Base-by-base conservation (phyloP, 805 yeast genomes). In the Candida tallmaniae region DNA sequence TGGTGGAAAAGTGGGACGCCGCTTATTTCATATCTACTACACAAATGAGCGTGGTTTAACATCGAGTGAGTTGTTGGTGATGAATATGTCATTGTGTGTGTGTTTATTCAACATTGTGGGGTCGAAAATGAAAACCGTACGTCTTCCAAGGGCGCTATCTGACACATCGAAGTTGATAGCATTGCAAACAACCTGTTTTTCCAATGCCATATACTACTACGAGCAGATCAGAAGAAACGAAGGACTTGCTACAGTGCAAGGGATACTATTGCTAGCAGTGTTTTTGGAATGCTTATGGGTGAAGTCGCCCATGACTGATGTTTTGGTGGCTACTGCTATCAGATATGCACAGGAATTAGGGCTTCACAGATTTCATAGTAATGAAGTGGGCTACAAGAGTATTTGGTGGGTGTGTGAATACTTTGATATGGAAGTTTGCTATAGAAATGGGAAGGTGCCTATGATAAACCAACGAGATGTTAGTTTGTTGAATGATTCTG, bases 201-300 rank as follows among this genome's bases (percentile, higher is more conserved):
- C 49, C 34, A 51, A 45, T 38, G 54, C 78, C 0, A 50, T 78
- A 15, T 73, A 55, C 46, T 80, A 74, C 47, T 80, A 70, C 43
- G 76, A 74, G 43, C 62, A 73, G 39, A 50, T 76, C 5, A 53
- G 70, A 4, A 47, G 68, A 22, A 69, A 74, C 42, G 80, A 74
- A 40, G 81, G 80, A 8, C 33, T 73, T 0, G 56, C 56, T 25
- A 68, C 78, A 3, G 53, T 78, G 10, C 76, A 68, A 46, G 83
- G 74, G 0, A 55, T 78, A 7, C 42, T 81, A 17, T 45, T 79
- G 16, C 50, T 80, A 29, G 52, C 69, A 1, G 40, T 57, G 3
- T 73, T 61, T 40, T 53, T 68, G 23, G 68, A 54, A 38, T 47
- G 47, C 11, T 49, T 45, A 26, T 42, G 58, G 54, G 37, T 60